Base-by-base conservation (phyloP, 305 asterid genomes). In the Ajuga reptans region DNA sequence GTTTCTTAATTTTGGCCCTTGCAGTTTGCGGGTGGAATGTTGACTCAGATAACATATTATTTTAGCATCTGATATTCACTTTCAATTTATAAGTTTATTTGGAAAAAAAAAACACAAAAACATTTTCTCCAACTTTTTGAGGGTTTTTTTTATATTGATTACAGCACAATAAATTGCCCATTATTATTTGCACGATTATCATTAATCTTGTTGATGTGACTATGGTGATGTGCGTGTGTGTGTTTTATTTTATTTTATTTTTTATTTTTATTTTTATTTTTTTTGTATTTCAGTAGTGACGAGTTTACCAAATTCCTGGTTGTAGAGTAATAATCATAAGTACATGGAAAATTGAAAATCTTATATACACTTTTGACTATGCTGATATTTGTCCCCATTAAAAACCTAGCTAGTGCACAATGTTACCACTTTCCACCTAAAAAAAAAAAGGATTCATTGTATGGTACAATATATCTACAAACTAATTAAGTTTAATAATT, bases 351-450 rank as follows among this genome's bases (percentile, higher is more conserved):
- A 69, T 16, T 6, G 24, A 72, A 10, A 76, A 45, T 43, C 47
- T 66, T 71, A 70, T 77, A 52, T 47, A 80, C 75, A 70, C 73
- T 80, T 63, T 42, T 43, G 39, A 56, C 46, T 73, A 21, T 64
- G 57, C 64, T 56, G 41, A 52, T 31, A 36, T 51, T 39, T 76
- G 72, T 39, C 68, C 58, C 74, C 69, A 66, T 56, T 21, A 16
- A 68, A 60, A 54, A 50, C 72, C 71, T 24, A 70, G 74, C 71
- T 24, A 70, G 74, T 65, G 78, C 73, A 64, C 0, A 61, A 57
- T 72, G 77, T 51, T 61, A 59, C 65, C 69, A 77, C 55, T 74
- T 57, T 52, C 77, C 82, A 69, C 63, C 76, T 72, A 55, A 16
- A 18, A 21, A 64, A 10, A 45, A 39, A 52, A 15, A 27, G 57